Evolutionary conservation across 192 early-diverging fungal genomes (phyloP).

Genomic region (Entomortierella parvispora): DNA sequence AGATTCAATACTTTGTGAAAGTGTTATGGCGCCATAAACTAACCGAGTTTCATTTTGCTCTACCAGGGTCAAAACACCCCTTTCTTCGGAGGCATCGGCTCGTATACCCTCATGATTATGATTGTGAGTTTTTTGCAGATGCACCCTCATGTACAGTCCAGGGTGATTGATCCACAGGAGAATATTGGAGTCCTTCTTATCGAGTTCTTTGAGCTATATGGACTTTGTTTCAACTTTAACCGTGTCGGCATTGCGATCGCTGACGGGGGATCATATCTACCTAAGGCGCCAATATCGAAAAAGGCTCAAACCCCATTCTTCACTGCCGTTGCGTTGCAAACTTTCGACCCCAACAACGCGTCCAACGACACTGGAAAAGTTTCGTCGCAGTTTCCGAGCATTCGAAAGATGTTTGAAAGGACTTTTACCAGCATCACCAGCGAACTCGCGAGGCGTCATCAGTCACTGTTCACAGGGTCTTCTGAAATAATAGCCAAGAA

Average conservation of each 20-base stretch:
- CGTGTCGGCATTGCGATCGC: constrained; percentile 71
- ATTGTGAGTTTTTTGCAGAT: constrained; percentile 85
- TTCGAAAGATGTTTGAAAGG: no score
- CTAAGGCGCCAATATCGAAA: no score
- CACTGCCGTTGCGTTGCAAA: no score
- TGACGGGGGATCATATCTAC: constrained; percentile 65
- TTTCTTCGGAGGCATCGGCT: constrained; percentile 88
- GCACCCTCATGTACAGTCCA: constrained; percentile 80
- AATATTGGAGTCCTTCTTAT: constrained; percentile 92
- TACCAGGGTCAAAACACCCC: constrained; percentile 81
- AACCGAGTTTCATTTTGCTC: not conserved
- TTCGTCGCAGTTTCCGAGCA: no score
- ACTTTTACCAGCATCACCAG: no score
- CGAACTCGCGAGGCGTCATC: no score
- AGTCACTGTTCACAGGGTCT: no score
- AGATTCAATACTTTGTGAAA: not conserved
- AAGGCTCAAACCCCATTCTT: no score
- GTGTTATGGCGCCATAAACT: no score
- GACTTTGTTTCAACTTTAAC: constrained; percentile 77
- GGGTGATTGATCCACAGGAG: constrained; percentile 65
- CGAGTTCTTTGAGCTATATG: constrained; percentile 95
- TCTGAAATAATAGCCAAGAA: no score
- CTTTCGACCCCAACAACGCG: no score
- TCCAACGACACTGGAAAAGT: no score
- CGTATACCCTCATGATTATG: constrained; percentile 82